These are phyloP conservation scores for Blepharisma stoltei DNA, from an alignment of 73 alveolate genomes.

Conservation along the genomic window DNA sequence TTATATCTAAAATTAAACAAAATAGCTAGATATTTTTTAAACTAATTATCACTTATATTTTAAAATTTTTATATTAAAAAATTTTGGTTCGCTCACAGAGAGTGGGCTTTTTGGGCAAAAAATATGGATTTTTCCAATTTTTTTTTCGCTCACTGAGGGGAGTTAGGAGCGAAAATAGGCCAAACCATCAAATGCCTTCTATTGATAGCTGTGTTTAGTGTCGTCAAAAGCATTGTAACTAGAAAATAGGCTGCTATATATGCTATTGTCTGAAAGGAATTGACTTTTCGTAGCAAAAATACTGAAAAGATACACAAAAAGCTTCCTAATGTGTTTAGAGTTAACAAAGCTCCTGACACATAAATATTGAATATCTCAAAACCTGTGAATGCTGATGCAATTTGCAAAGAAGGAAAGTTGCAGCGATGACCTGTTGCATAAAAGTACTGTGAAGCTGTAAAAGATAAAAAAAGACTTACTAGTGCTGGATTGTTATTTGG, in stretches of 20 bases:
- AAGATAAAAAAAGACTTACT: not conserved
- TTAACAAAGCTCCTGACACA: slow-evolving; percentile 25
- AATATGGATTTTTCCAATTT: too few species aligned
- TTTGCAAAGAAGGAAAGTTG: slow-evolving; percentile 25
- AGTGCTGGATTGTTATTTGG: too few species aligned
- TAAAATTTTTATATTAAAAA: too few species aligned
- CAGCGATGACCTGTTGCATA: slow-evolving; percentile 29
- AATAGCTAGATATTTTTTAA: too few species aligned
- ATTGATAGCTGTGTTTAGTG: slow-evolving; percentile 9
- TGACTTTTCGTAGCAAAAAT: too few species aligned
- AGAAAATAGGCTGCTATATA: not conserved
- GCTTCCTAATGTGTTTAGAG: slow-evolving; percentile 25
- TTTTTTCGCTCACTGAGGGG: too few species aligned
- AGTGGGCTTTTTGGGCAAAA: too few species aligned
- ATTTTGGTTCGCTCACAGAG: too few species aligned
- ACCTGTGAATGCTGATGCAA: slow-evolving; percentile 38
- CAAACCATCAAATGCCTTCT: slow-evolving; percentile 32
- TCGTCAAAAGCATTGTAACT: slow-evolving; percentile 13
- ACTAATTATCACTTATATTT: too few species aligned
- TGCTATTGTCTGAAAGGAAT: too few species aligned
- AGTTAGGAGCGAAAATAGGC: slow-evolving; percentile 29
- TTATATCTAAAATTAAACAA: too few species aligned
- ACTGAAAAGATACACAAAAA: not conserved
- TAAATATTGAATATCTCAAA: slow-evolving; percentile 32
- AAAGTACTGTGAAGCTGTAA: not conserved